Evolutionary conservation across 2,329 filamentous ascomycete species (phyloP).

Genomic region (Pseudogymnoascus sp.): DNA sequence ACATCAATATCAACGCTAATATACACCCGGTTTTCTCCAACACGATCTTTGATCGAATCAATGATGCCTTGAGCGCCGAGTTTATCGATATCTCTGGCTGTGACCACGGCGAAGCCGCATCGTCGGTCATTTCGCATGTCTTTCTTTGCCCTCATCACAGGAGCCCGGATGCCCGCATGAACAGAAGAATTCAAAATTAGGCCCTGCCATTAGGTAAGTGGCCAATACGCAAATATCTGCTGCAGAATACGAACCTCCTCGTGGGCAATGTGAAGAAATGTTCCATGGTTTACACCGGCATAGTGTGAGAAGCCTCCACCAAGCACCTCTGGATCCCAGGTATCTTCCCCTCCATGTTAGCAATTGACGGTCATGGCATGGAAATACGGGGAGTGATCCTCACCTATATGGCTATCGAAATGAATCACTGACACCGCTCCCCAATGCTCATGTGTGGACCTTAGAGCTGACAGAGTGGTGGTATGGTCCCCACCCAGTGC

Average conservation of each 20-base stretch:
- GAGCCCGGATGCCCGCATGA: constrained; percentile 55
- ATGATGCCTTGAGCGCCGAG: constrained; percentile 38
- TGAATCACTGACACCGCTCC: constrained; percentile 16
- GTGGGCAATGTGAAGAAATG: constrained; percentile 29
- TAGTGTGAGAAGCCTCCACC: constrained; percentile 31
- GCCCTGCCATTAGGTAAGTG: constrained; percentile 27
- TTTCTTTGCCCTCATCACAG: constrained; percentile 38
- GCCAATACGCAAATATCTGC: background rate
- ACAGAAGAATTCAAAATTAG: constrained; percentile 51
- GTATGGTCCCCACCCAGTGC: constrained; percentile 18
- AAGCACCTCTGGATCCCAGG: constrained; percentile 44
- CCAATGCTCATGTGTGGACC: constrained; percentile 9
- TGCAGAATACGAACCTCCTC: constrained; percentile 20
- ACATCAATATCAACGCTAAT: constrained; percentile 47
- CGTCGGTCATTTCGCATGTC: constrained; percentile 50
- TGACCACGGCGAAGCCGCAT: constrained; percentile 52
- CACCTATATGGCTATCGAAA: constrained; percentile 13
- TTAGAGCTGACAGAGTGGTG: constrained; percentile 12
- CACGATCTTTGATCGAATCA: constrained; percentile 38
- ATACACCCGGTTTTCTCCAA: constrained; percentile 45
- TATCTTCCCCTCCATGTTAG: constrained; percentile 32
- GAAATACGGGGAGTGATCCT: background rate
- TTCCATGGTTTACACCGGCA: constrained; percentile 27
- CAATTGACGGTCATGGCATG: too few relatives aligned
- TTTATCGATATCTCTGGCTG: constrained; percentile 43